Conservation (phyloP, 345 rosid genomes). For the Hirschfeldia incana region DNA sequence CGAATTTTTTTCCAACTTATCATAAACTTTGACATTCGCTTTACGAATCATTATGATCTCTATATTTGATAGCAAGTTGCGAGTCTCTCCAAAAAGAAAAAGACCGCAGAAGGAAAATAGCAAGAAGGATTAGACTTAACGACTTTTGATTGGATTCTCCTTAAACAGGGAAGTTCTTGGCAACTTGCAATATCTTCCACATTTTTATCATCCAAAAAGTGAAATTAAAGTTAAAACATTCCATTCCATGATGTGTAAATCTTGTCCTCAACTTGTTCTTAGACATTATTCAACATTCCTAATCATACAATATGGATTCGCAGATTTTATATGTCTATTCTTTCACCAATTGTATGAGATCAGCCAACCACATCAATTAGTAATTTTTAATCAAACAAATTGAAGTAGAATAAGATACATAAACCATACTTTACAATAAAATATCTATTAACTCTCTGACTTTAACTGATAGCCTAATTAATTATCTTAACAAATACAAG, state of each 20-base stretch:
- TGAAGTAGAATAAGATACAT: background rate
- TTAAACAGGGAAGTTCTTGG: constrained; percentile 13
- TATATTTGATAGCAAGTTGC: background rate
- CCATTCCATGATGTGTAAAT: constrained; percentile 30
- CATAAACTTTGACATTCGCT: constrained; percentile 29
- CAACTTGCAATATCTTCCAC: constrained; percentile 30
- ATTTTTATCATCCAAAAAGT: constrained; percentile 23
- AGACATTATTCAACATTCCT: constrained; percentile 19
- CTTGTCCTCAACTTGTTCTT: constrained; percentile 31
- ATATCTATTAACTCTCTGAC: background rate
- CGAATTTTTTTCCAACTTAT: background rate
- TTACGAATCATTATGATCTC: background rate
- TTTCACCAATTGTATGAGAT: constrained; percentile 2
- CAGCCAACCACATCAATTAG: background rate
- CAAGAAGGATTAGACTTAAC: constrained; percentile 6
- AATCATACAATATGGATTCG: constrained; percentile 24
- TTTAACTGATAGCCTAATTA: background rate
- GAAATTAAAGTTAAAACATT: constrained; percentile 18
- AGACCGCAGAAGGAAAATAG: background rate
- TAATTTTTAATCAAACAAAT: background rate
- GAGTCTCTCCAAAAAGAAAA: background rate
- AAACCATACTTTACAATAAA: background rate
- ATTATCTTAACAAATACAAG: background rate
- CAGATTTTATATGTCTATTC: background rate
- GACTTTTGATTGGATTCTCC: constrained; percentile 25